Evolutionary conservation across 805 yeast species (phyloP).

Genomic region (Starmerella scarabaei): DNA sequence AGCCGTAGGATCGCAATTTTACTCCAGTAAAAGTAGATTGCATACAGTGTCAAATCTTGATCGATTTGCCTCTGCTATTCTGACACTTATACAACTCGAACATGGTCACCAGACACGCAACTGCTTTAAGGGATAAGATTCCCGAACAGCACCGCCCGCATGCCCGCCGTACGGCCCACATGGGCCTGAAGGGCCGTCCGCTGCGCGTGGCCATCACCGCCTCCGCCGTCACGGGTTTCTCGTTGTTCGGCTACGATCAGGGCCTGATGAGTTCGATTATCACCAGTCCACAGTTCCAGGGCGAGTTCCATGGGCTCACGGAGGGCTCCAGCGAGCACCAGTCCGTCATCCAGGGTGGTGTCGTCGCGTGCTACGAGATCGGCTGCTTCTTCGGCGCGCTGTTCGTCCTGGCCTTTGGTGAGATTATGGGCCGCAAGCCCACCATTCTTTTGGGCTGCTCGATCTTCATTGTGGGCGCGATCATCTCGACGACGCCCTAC

Average conservation of each 20-base stretch:
- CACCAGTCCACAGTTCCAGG: slow-evolving; percentile 44
- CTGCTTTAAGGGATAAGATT: slow-evolving; percentile 11
- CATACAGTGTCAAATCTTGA: too few species aligned
- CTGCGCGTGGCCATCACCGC: slow-evolving; percentile 40
- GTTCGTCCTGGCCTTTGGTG: slow-evolving; percentile 49
- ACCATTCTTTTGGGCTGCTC: slow-evolving; percentile 43
- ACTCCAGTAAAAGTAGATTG: too few species aligned
- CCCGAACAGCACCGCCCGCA: slow-evolving; percentile 17
- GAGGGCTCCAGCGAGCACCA: slow-evolving; percentile 31
- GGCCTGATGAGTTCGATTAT: slow-evolving; percentile 26
- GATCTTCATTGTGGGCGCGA: slow-evolving; percentile 47
- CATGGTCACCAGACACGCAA: slow-evolving; percentile 16
- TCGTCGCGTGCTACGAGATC: slow-evolving; percentile 40
- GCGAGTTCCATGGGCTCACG: slow-evolving; percentile 40
- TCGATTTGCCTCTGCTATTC: too few species aligned
- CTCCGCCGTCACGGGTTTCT: slow-evolving; percentile 52
- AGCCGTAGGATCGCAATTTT: too few species aligned
- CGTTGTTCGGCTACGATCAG: slow-evolving; percentile 29
- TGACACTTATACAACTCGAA: too few species aligned
- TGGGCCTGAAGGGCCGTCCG: slow-evolving; percentile 44
- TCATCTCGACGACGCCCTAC: slow-evolving; percentile 42
- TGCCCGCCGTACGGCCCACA: slow-evolving; percentile 34
- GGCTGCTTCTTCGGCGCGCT: slow-evolving; percentile 70
- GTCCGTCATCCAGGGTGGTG: slow-evolving; percentile 57
- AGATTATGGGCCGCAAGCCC: slow-evolving; percentile 51